Evolutionary conservation across 148 eudicot species (phyloP).

Genomic region (Rhododendron ferrugineum): DNA sequence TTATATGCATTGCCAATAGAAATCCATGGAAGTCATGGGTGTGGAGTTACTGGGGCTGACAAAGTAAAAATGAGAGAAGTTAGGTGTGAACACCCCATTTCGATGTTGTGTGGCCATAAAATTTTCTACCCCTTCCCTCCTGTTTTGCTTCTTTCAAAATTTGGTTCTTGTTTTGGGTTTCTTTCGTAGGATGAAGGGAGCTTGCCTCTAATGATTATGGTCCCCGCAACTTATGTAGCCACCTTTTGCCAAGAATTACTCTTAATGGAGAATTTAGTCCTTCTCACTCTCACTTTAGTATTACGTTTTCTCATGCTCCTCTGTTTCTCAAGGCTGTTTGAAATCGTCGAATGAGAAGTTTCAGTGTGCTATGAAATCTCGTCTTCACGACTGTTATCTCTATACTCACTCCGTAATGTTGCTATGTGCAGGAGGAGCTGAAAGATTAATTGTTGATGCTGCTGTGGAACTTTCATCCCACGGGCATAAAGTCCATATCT

Average conservation of each 20-base stretch:
- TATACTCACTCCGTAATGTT: neutral
- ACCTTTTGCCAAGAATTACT: neutral
- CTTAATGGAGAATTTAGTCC: neutral
- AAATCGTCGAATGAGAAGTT: neutral
- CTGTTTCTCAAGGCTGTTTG: neutral
- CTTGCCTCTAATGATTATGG: neutral
- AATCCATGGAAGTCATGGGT: neutral
- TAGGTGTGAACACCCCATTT: neutral
- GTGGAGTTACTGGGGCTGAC: neutral
- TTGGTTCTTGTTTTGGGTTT: neutral
- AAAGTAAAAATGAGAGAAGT: neutral
- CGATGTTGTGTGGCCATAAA: neutral
- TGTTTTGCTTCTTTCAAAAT: neutral
- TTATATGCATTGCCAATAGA: neutral
- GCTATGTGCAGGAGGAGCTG: constrained; percentile 77
- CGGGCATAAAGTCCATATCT: constrained; percentile 80
- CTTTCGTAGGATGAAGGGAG: neutral
- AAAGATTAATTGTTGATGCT: constrained; percentile 94
- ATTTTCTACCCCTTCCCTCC: neutral
- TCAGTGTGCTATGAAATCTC: neutral
- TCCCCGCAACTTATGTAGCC: neutral
- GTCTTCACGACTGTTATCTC: neutral
- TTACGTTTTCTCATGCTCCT: neutral
- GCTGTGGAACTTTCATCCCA: constrained; percentile 75
- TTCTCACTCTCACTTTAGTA: neutral